Evolutionary conservation across 164 flowering plant genomes (phyloP), one percentile per base, ranked within the genome.

Genomic region (Dillenia turbinata): DNA sequence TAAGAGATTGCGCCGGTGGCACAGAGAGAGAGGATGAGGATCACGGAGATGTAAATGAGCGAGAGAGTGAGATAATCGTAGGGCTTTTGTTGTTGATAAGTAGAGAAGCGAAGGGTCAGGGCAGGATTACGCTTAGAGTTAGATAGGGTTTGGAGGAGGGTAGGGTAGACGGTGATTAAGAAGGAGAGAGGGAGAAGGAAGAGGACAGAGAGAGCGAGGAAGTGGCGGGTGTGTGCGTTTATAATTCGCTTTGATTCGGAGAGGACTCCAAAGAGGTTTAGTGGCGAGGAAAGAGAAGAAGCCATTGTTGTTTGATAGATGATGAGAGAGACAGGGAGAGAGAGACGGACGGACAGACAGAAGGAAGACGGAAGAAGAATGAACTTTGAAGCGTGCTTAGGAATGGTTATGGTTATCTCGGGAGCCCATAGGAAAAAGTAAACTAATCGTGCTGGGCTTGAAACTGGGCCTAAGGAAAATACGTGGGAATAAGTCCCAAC

Each of bases 151-250:
- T 33, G 40, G 5, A 33, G 68, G 58, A 73, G 61, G 22, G 77
- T 61, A 33, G 79, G 80, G 75, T 50, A 73, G 69, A 78, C 75
- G 64, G 59, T 43, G 60, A 69, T 12, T 44, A 75, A 68, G 74
- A 87, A 81, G 57, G 83, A 74, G 66, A 81, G 68, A 11, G 91
- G 91, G 45, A 88, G 82, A 60, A 84, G 82, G 73, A 88, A 88
- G 72, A 86, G 71, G 59, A 86, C 83, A 10, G 90, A 80, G 59
- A 86, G 85, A 8, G 81, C 92, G 1, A 85, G 68, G 83, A 88
- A 86, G 67, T 88, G 96, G 69, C 92, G 88, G 16, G 90, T 79
- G 73, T 88, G 89, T 24, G 92, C 83, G 70, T 72, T 71, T 53
- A 85, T 63, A 40, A 88, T 78, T 10, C 85, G 84, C 51, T 64